phyloP scores from a whole-genome alignment of 352 stramenopile species.

The Phytopythium kandeliae region DNA sequence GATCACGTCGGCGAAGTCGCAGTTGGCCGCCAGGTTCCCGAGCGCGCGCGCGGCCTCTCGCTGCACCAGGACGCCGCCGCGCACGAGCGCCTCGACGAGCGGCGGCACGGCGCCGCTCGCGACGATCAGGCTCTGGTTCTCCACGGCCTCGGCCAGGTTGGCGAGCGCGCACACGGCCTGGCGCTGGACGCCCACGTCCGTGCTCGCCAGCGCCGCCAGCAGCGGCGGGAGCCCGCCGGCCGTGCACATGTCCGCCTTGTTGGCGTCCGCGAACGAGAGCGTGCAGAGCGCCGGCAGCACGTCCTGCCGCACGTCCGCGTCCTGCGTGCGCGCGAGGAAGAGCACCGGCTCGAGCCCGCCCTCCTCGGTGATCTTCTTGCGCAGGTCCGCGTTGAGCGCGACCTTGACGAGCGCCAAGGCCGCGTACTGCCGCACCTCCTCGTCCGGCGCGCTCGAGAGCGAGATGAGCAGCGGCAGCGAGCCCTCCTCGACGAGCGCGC shows the following conservation, averaged over 20 bases:
- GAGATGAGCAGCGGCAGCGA: slow-evolving; percentile 94
- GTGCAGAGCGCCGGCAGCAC: slow-evolving; percentile 90
- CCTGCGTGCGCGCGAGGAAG: slow-evolving; percentile 92
- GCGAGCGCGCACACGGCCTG: slow-evolving; percentile 94
- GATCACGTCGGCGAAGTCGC: slow-evolving; percentile 92
- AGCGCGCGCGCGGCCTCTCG: slow-evolving; percentile 90
- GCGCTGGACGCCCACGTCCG: slow-evolving; percentile 77
- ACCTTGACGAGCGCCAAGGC: slow-evolving; percentile 95
- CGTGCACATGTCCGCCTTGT: slow-evolving; percentile 94
- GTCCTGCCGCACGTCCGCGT: slow-evolving; percentile 89
- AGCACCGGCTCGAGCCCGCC: slow-evolving; percentile 95
- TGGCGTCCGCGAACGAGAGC: slow-evolving; percentile 89
- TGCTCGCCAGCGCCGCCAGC: slow-evolving; percentile 66
- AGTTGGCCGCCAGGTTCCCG: slow-evolving; percentile 94
- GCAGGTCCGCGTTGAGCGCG: slow-evolving; percentile 92
- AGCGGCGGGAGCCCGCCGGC: slow-evolving; percentile 90
- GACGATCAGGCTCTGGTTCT: slow-evolving; percentile 92
- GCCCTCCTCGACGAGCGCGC: slow-evolving; percentile 91
- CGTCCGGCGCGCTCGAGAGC: slow-evolving; percentile 91
- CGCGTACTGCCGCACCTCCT: slow-evolving; percentile 94
- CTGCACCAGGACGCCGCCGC: slow-evolving; percentile 77
- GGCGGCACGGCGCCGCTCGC: slow-evolving; percentile 82
- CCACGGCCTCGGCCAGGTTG: slow-evolving; percentile 92
- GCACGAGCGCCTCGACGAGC: slow-evolving; percentile 79
- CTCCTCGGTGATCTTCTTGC: slow-evolving; percentile 93